phyloP scores from a whole-genome alignment of 371 early-diverging fungal species.

The Mortierella sp. region DNA sequence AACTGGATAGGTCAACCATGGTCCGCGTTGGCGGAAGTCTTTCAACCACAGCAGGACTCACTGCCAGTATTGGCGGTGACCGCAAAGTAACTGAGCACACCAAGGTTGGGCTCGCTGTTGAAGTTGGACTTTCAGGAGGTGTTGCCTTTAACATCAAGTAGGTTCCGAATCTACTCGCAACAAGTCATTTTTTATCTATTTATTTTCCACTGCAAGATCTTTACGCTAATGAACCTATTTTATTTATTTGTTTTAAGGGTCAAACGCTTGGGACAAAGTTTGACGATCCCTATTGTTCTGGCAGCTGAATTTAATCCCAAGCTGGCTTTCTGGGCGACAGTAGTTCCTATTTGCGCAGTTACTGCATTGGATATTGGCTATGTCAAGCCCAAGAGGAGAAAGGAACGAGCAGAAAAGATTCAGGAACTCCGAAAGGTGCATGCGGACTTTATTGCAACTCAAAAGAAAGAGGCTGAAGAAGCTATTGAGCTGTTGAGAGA shows the following conservation, averaged over 20 bases:
- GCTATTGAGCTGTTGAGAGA: slow-evolving; percentile 80
- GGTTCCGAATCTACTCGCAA: slow-evolving; percentile 8
- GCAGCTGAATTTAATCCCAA: slow-evolving; percentile 77
- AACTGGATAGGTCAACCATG: slow-evolving; percentile 30
- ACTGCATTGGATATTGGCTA: slow-evolving; percentile 77
- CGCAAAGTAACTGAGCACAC: slow-evolving; percentile 75
- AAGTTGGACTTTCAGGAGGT: slow-evolving; percentile 80
- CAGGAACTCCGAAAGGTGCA: slow-evolving; percentile 81
- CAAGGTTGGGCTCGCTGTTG: slow-evolving; percentile 81
- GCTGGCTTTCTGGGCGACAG: slow-evolving; percentile 75
- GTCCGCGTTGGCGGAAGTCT: slow-evolving; percentile 55
- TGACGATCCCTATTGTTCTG: slow-evolving; percentile 85
- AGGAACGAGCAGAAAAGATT: slow-evolving; percentile 73
- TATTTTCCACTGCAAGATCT: neutral
- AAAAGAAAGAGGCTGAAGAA: slow-evolving; percentile 84
- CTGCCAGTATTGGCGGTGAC: slow-evolving; percentile 69
- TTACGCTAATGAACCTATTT: no score
- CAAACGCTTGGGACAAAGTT: slow-evolving; percentile 85
- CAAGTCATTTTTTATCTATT: neutral
- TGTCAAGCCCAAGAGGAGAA: slow-evolving; percentile 77
- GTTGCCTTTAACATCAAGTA: slow-evolving; percentile 80
- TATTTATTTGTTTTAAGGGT: slow-evolving; percentile 60
- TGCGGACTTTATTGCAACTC: slow-evolving; percentile 75
- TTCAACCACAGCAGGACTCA: slow-evolving; percentile 67
- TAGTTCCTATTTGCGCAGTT: slow-evolving; percentile 75